These are phyloP conservation scores for Licmophora abbreviata DNA, from an alignment of 108 stramenopile species.

Conservation along the genomic window DNA sequence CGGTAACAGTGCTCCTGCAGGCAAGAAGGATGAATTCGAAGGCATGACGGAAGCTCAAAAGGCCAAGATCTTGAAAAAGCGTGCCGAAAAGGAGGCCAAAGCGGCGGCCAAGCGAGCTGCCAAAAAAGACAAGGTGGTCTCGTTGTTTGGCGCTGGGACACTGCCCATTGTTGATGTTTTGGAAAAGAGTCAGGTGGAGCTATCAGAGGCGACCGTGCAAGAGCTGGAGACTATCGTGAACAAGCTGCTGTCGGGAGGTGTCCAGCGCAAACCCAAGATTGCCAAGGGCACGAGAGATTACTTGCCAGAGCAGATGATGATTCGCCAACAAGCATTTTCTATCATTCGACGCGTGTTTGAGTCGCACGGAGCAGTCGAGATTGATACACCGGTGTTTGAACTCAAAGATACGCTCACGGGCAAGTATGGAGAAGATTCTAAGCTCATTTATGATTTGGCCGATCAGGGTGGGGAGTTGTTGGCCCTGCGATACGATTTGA, in stretches of 20 bases:
- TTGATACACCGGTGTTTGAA: conserved; percentile 93
- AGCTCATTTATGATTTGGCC: conserved; percentile 87
- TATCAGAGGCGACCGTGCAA: conserved; percentile 13
- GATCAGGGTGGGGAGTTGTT: conserved; percentile 86
- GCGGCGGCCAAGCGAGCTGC: conserved; percentile 62
- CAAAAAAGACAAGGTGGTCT: conserved; percentile 44
- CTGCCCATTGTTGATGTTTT: conserved; percentile 21
- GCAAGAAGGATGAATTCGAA: conserved; percentile 36
- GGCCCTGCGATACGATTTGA: conserved; percentile 82
- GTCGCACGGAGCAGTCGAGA: conserved; percentile 88
- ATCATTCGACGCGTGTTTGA: conserved; percentile 84
- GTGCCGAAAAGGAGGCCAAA: conserved; percentile 79
- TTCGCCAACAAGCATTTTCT: conserved; percentile 75
- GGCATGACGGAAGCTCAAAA: conserved; percentile 58
- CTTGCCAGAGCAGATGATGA: conserved; percentile 79
- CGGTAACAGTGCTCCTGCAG: conserved; percentile 2
- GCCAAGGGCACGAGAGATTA: conserved; percentile 79
- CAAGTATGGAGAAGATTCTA: conserved; percentile 90
- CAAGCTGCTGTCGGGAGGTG: conserved; percentile 33
- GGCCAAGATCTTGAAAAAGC: conserved; percentile 64
- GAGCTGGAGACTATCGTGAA: conserved; percentile 26
- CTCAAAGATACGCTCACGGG: conserved; percentile 87
- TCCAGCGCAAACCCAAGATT: conserved; percentile 71
- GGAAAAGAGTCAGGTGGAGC: conserved; percentile 1
- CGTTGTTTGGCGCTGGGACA: conserved; percentile 50